Base-by-base conservation (phyloP, 2,329 filamentous ascomycete species). In the Leptographium wingfieldii region DNA sequence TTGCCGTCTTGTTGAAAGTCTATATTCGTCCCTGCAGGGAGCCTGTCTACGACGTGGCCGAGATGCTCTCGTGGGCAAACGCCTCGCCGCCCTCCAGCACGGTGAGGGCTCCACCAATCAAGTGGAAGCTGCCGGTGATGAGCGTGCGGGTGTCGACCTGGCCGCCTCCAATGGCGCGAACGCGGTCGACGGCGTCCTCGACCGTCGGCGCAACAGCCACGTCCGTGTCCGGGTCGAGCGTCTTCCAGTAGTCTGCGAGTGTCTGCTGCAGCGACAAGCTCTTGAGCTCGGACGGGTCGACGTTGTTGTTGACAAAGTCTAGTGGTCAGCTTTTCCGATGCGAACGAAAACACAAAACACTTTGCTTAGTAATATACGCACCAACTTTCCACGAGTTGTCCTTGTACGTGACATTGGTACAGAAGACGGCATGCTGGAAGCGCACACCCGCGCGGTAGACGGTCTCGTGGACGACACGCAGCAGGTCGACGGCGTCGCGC, bases 381-480 rank as follows among this genome's bases (percentile, higher is more conserved):
- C 69, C 71, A 67, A 71, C 66, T 69, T 81, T 81, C 64, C 78
- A 81, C 19, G 76, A 76, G 11, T 74, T 74, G 40, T 72, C 67
- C 25, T 76, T 74, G 63, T 77, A 78, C 0, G 81, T 83, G 25
- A 66, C 59, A 27, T 69, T 69, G 5, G 68, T 67, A 62, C 66
- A 68, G 35, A 69, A 67, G 5, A 95, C 76, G 12, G 85, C 90
- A 62, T 88, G 80, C 2, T 81, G 80, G 69, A 96, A 95, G 0
- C 75, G 63, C 7, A 19, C 19, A 72, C 46, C 70, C 55, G 25
- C 72, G 66, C 61, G 71, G 56, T 59, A 77, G 56, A 60, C 73
- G 67, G 59, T 73, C 63, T 54, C 71, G 67, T 58, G 56, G 12
- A 88, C 74, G 2, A 81, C 82, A 11, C 75, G 79, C 38, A 73